These are phyloP conservation scores for Aureobasidium sp. DNA, from an alignment of 2,329 filamentous ascomycete genomes.

Conservation along the genomic window DNA sequence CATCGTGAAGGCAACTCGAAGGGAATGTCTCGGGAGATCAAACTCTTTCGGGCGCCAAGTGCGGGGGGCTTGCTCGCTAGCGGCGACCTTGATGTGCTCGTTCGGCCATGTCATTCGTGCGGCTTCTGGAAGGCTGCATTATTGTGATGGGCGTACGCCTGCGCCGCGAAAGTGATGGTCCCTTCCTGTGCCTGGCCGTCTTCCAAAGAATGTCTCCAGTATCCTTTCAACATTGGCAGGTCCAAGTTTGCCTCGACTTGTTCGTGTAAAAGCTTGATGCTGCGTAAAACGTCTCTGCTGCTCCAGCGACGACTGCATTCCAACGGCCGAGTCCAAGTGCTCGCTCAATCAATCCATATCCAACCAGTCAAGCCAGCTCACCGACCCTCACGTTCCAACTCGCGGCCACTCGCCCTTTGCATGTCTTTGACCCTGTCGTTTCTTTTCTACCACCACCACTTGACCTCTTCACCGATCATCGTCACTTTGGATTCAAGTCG, in stretches of 20 bases:
- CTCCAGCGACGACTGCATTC: conserved; percentile 8
- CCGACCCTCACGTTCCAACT: conserved; percentile 2
- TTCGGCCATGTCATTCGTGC: background rate
- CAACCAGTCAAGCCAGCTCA: background rate
- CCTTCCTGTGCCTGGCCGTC: conserved; percentile 5
- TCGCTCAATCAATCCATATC: background rate
- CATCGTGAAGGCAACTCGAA: background rate
- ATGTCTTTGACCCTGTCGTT: conserved; percentile 1
- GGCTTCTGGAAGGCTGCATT: background rate
- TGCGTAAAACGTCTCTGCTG: conserved; percentile 3
- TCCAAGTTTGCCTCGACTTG: background rate
- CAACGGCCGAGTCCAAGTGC: conserved; percentile 2
- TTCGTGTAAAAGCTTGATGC: background rate
- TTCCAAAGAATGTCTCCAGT: background rate
- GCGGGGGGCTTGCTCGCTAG: background rate
- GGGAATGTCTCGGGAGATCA: background rate
- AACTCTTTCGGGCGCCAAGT: background rate
- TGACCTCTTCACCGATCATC: background rate
- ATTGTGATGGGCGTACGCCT: background rate
- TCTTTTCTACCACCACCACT: background rate
- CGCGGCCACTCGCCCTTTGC: background rate
- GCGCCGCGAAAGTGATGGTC: background rate
- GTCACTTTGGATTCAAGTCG: background rate
- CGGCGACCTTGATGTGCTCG: background rate
- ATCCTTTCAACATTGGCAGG: background rate